Evolutionary conservation across 2,329 filamentous ascomycete genomes (phyloP).

Genomic region (Trichothecium roseum): DNA sequence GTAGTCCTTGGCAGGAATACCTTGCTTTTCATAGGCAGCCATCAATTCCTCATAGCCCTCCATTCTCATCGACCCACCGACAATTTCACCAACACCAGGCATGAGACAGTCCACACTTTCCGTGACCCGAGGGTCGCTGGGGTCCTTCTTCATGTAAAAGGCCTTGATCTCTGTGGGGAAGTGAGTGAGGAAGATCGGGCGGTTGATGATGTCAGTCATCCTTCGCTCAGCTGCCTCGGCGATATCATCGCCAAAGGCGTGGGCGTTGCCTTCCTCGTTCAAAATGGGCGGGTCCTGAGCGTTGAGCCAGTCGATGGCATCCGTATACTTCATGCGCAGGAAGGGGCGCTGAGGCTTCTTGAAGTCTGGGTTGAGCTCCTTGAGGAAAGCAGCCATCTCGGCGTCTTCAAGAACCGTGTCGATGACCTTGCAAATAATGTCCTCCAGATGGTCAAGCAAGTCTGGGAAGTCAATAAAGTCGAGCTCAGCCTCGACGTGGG

Average conservation of each 20-base stretch:
- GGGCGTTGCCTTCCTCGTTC: constrained; percentile 86
- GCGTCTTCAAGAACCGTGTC: constrained; percentile 67
- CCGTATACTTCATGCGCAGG: constrained; percentile 86
- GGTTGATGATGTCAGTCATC: constrained; percentile 96
- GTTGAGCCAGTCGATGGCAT: constrained; percentile 89
- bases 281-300: constrained; percentile 69
- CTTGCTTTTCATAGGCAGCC: constrained; percentile 76
- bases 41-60: constrained; percentile 82
- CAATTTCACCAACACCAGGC: constrained; percentile 95
- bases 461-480: constrained; percentile 93
- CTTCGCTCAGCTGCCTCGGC: constrained; percentile 91
- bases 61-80: constrained; percentile 95
- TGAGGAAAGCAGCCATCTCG: constrained; percentile 60
- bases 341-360: constrained; percentile 74
- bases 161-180: constrained; percentile 97
- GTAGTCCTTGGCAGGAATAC: constrained; percentile 75
- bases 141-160: constrained; percentile 96
- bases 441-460: constrained; percentile 77
- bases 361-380: constrained; percentile 87
- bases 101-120: constrained; percentile 80
- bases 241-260: constrained; percentile 93
- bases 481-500: constrained; percentile 90
- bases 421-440: constrained; percentile 77
- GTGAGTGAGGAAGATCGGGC: constrained; percentile 90
- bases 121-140: constrained; percentile 69